Evolutionary conservation across 345 rosid genomes (phyloP), one percentile per base, ranked within the genome.

Genomic region (Salix suchowensis): DNA sequence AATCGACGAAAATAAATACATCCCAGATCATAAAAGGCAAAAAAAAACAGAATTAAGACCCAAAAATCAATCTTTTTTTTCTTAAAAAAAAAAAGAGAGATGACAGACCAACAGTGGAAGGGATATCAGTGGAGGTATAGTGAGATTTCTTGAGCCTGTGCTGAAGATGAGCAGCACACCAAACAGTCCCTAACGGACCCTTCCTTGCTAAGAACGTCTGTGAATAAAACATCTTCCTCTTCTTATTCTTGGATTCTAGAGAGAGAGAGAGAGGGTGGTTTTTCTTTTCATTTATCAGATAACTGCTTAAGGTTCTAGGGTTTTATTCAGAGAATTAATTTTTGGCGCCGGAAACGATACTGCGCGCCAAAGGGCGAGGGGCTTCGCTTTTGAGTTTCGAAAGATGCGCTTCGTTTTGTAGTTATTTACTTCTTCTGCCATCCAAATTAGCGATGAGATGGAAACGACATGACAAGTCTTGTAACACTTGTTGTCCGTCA

Each of bases 121-220:
- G 75, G 81, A 94, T 89, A 81, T 89, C 85, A 2, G 94, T 88
- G 85, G 96, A 74, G 50, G 89, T 83, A 78, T 94, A 92, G 65
- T 94, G 97, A 76, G 94, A 89, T 77, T 94, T 94, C 82, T 85
- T 88, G 79, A 92, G 93, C 54, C 91, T 87, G 78, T 89, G 85
- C 76, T 94, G 95, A 28, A 89, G 84, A 78, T 94, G 98, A 71
- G 94, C 97, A 34, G 98, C 97, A 76, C 88, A 88, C 98, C 98
- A 94, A 0, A 92, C 97, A 0, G 94, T 89, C 1, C 98, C 96
- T 23, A 92, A 78, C 1, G 93, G 94, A 7, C 94, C 95, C 79
- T 94, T 92, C 67, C 88, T 84, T 34, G 91, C 92, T 78, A 94
- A 76, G 60, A 86, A 83, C 21, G 94, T 86, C 76, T 90, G 97